Conservation (phyloP, 768 basidiomycete species). For the Pholiota microspora region DNA sequence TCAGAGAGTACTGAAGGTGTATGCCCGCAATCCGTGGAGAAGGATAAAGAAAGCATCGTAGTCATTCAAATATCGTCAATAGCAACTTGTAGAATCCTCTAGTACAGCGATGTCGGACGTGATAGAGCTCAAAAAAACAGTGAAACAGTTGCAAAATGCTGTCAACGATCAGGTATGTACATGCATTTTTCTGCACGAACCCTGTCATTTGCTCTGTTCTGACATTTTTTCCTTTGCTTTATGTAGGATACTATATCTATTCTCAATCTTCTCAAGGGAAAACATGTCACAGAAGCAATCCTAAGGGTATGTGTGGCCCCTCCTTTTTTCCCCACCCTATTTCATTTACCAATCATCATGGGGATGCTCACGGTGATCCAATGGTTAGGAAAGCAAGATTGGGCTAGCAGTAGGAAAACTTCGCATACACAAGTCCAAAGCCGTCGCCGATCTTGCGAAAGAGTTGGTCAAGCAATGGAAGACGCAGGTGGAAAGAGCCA, state of each 20-base stretch:
- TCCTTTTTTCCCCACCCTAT: conserved; percentile 27
- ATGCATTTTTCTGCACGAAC: conserved; percentile 27
- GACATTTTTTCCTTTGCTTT: conserved; percentile 19
- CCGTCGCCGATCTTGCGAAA: conserved; percentile 81
- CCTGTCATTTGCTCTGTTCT: conserved; percentile 36
- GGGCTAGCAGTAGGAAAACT: conserved; percentile 93
- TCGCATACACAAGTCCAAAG: conserved; percentile 66
- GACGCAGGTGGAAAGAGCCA: conserved; percentile 74
- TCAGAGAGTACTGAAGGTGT: not conserved
- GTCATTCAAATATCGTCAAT: conserved; percentile 31
- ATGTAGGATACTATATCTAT: conserved; percentile 63
- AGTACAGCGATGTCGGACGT: conserved; percentile 42
- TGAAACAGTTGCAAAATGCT: conserved; percentile 73
- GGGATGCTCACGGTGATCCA: conserved; percentile 6
- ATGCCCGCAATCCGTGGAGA: not conserved
- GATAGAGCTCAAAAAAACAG: conserved; percentile 75
- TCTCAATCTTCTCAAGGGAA: conserved; percentile 60
- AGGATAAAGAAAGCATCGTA: conserved; percentile 11
- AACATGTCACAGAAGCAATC: conserved; percentile 69
- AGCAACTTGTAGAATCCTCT: conserved; percentile 27
- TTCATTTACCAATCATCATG: conserved; percentile 17
- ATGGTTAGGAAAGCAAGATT: conserved; percentile 79
- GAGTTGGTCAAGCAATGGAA: conserved; percentile 94
- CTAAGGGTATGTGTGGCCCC: conserved; percentile 62
- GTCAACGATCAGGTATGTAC: conserved; percentile 37